Conservation (phyloP, 2,329 filamentous ascomycete genomes). For the Fusarium staphyleae region DNA sequence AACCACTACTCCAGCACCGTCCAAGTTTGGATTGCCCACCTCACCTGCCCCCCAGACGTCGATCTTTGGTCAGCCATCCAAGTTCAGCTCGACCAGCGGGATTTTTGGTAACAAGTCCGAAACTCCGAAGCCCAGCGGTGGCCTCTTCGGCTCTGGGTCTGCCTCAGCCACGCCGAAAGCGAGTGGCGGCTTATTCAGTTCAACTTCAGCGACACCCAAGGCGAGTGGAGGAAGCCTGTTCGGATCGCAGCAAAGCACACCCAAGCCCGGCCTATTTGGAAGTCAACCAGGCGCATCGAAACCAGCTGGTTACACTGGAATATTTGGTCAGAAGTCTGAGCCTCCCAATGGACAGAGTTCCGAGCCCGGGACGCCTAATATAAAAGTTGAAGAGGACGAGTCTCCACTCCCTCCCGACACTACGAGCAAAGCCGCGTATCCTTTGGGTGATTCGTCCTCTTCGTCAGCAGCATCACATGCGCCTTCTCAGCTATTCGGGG, state of each 20-base stretch:
- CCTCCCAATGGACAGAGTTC: slow-evolving; percentile 16
- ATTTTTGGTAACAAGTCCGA: slow-evolving; percentile 43
- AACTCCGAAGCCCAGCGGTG: slow-evolving; percentile 34
- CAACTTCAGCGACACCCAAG: slow-evolving; percentile 42
- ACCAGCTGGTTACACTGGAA: slow-evolving; percentile 27
- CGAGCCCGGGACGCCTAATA: slow-evolving; percentile 43
- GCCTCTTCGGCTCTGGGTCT: slow-evolving; percentile 40
- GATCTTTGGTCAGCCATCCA: slow-evolving; percentile 47
- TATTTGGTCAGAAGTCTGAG: slow-evolving; percentile 38
- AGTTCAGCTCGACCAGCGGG: slow-evolving; percentile 37
- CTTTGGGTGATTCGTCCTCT: slow-evolving; percentile 59
- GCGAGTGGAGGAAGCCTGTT: slow-evolving; percentile 31
- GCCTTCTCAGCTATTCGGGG: slow-evolving; percentile 42
- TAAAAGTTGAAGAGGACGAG: slow-evolving; percentile 48
- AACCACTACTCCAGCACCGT: slow-evolving; percentile 59
- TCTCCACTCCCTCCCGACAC: slow-evolving; percentile 62
- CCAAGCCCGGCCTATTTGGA: slow-evolving; percentile 34
- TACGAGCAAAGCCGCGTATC: slow-evolving; percentile 60
- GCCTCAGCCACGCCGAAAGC: slow-evolving; percentile 29
- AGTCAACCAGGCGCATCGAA: slow-evolving; percentile 31
- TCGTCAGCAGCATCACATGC: slow-evolving; percentile 56
- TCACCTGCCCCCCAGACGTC: slow-evolving; percentile 45
- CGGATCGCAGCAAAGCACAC: slow-evolving; percentile 34
- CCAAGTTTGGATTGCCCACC: slow-evolving; percentile 53
- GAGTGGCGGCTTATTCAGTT: slow-evolving; percentile 30